Evolutionary conservation across 1,139 yeast genomes (phyloP).

Genomic region (Meyerozyma smithsonii): DNA sequence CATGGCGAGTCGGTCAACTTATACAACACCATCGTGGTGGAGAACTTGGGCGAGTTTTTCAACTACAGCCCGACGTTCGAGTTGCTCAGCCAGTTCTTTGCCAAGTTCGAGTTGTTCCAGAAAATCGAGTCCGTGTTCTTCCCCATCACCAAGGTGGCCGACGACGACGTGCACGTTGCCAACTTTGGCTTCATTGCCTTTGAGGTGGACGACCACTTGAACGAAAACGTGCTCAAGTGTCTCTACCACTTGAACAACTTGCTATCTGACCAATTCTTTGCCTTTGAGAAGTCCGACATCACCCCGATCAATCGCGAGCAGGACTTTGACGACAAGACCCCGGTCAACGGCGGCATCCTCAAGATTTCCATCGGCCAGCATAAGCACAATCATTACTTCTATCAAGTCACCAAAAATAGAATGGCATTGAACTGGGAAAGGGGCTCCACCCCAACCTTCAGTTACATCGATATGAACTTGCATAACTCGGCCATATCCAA

Average conservation of each 20-base stretch:
- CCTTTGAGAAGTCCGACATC: conserved; percentile 7
- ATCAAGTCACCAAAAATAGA: conserved; percentile 9
- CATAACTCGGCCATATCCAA: conserved; percentile 8
- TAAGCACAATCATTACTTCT: conserved; percentile 34
- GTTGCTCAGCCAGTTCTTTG: conserved; percentile 20
- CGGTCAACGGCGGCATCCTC: conserved; percentile 7
- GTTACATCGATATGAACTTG: conserved; percentile 6
- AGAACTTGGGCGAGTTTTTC: conserved; percentile 35
- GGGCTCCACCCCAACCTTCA: not conserved
- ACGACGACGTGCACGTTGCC: conserved; percentile 12
- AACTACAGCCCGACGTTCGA: conserved; percentile 12
- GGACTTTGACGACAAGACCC: conserved; percentile 3
- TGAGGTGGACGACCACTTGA: conserved; percentile 15
- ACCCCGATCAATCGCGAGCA: conserved; percentile 13
- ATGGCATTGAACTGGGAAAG: conserved; percentile 5
- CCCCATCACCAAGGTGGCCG: conserved; percentile 24
- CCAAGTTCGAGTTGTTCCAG: conserved; percentile 34
- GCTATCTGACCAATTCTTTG: conserved; percentile 22
- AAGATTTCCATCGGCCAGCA: conserved; percentile 35
- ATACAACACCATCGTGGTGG: conserved; percentile 37
- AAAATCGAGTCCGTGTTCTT: conserved; percentile 41
- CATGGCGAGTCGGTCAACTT: conserved; percentile 3
- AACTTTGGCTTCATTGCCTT: conserved; percentile 30
- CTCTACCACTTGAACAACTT: conserved; percentile 29
- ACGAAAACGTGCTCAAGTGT: conserved; percentile 23